Conservation (phyloP, 108 stramenopile species). For the Aurantiochytrium sp. region DNA sequence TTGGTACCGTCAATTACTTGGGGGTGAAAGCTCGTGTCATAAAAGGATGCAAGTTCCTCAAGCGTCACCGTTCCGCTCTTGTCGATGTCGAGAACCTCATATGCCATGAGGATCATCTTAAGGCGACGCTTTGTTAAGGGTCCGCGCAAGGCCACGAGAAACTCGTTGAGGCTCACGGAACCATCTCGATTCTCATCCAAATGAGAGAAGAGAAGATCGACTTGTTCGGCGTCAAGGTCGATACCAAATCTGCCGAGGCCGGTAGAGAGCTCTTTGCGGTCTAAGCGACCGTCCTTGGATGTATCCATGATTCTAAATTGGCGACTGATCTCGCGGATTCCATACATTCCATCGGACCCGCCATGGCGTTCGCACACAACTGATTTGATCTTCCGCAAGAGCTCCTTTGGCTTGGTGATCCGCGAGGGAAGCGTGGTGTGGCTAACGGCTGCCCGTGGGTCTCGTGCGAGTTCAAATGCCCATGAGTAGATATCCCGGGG, state of each 20-base stretch:
- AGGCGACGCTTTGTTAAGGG: slow-evolving; percentile 24
- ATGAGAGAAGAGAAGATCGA: slow-evolving; percentile 27
- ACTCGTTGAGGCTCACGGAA: slow-evolving; percentile 32
- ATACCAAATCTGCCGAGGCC: neutral
- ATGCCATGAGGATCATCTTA: slow-evolving; percentile 32
- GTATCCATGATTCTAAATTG: neutral
- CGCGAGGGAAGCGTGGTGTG: neutral
- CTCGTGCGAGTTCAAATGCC: neutral
- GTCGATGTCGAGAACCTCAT: slow-evolving; percentile 47
- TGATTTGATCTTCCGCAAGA: neutral
- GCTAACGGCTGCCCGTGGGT: neutral
- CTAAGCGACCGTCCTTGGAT: neutral
- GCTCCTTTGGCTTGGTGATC: slow-evolving; percentile 9
- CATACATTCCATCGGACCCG: neutral
- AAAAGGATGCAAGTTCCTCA: slow-evolving; percentile 27
- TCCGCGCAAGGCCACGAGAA: slow-evolving; percentile 37
- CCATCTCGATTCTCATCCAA: slow-evolving; percentile 37
- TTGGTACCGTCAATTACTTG: slow-evolving; percentile 36
- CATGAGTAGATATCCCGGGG: neutral
- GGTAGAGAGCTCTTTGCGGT: neutral
- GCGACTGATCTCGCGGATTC: slow-evolving; percentile 3
- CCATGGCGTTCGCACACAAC: neutral
- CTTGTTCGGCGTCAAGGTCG: slow-evolving; percentile 18
- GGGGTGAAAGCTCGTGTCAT: slow-evolving; percentile 48
- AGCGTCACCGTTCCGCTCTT: slow-evolving; percentile 25